These are phyloP conservation scores for Farysia itapuensis DNA, from an alignment of 1,284 basidiomycete species.

Conservation along the genomic window DNA sequence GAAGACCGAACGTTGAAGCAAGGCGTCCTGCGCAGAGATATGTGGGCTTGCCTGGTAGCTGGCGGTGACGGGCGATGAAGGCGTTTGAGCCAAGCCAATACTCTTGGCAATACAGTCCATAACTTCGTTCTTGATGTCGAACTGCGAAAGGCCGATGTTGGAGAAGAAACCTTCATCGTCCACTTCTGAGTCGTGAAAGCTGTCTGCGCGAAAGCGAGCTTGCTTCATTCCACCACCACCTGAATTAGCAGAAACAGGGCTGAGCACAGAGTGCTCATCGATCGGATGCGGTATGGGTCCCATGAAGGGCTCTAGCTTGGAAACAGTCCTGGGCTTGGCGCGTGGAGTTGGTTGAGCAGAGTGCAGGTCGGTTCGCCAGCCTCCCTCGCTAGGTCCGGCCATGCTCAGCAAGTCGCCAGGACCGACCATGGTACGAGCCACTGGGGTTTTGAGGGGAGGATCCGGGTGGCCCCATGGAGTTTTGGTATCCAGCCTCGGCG, in stretches of 20 bases:
- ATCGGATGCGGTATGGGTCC: constrained; percentile 27
- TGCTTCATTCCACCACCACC: background rate
- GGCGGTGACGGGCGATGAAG: constrained; percentile 44
- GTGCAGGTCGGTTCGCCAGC: constrained; percentile 16
- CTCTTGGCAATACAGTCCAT: constrained; percentile 97
- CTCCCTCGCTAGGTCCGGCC: constrained; percentile 52
- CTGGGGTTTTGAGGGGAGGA: constrained; percentile 50
- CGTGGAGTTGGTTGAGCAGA: constrained; percentile 33
- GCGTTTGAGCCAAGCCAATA: constrained; percentile 86
- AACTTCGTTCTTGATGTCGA: constrained; percentile 88
- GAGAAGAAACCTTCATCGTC: constrained; percentile 20
- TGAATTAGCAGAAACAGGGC: constrained; percentile 5
- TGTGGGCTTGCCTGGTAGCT: constrained; percentile 58
- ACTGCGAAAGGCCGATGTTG: constrained; percentile 65
- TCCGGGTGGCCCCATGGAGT: constrained; percentile 53
- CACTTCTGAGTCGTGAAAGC: constrained; percentile 2
- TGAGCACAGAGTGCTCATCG: constrained; percentile 4
- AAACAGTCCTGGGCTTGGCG: constrained; percentile 19
- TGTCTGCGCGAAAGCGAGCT: background rate
- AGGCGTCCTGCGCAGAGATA: constrained; percentile 34
- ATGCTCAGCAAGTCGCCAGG: constrained; percentile 65
- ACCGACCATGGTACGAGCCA: constrained; percentile 50
- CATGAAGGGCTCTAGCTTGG: constrained; percentile 29
- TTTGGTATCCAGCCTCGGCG: constrained; percentile 7
- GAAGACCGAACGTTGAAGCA: constrained; percentile 62